Evolutionary conservation across 495 filamentous ascomycete species (phyloP).

Genomic region (Penicillium daleae): DNA sequence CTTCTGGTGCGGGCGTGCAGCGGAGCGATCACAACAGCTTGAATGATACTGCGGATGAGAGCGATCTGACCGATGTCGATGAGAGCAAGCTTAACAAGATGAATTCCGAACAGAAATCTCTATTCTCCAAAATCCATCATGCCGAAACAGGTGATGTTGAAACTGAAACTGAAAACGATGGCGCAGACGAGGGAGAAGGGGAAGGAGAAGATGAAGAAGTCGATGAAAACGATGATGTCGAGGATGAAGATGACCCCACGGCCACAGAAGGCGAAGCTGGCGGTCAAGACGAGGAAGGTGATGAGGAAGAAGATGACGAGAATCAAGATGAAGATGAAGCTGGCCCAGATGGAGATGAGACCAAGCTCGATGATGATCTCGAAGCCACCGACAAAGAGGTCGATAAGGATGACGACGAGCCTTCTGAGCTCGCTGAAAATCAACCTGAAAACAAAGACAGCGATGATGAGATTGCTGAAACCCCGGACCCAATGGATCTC

Average conservation of each 20-base stretch:
- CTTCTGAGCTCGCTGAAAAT: slow-evolving; percentile 19
- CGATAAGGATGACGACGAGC: slow-evolving; percentile 14
- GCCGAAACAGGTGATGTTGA: slow-evolving; percentile 25
- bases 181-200: slow-evolving; percentile 37
- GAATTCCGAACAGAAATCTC: slow-evolving; percentile 30
- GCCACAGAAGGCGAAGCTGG: slow-evolving; percentile 23
- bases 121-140: slow-evolving; percentile 42
- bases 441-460: slow-evolving; percentile 23
- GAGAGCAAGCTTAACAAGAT: slow-evolving; percentile 52
- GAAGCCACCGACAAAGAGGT: slow-evolving; percentile 21
- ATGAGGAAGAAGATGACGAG: slow-evolving; percentile 30
- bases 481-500: slow-evolving; percentile 26
- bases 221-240: slow-evolving; percentile 18
- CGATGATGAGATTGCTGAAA: slow-evolving; percentile 14
- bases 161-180: slow-evolving; percentile 35
- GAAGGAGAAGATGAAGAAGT: slow-evolving; percentile 48
- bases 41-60: slow-evolving; percentile 79
- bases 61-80: slow-evolving; percentile 73
- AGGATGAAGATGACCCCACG: slow-evolving; percentile 18
- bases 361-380: slow-evolving; percentile 15
- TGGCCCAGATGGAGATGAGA: slow-evolving; percentile 17
- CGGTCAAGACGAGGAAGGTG: slow-evolving; percentile 24
- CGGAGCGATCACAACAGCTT: slow-evolving; percentile 59
- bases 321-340: slow-evolving; percentile 30
- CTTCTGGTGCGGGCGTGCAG: slow-evolving; percentile 25